Percentiles rank a stretch among this genome's conserved stretches.
Conservation (phyloP, 805 yeast species). For the Candida gorgasii region DNA sequence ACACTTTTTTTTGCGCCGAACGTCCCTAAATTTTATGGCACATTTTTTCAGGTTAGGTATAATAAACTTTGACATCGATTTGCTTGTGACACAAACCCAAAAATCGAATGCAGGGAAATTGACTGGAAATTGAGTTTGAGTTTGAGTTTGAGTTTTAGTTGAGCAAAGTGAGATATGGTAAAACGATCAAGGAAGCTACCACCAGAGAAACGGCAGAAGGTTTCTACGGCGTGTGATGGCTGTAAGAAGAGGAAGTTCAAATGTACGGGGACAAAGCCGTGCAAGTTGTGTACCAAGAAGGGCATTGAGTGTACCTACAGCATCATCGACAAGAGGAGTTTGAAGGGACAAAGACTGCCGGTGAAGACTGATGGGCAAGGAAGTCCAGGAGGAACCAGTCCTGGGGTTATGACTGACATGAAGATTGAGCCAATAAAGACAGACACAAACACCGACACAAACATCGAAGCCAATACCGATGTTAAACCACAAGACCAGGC, state of each 20-base stretch:
- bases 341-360: constrained; percentile 19
- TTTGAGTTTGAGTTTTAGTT: too few relatives aligned
- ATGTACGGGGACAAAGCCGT: constrained; percentile 25
- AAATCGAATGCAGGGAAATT: too few relatives aligned
- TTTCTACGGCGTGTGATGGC: constrained; percentile 28
- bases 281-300: constrained; percentile 20
- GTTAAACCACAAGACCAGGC: too few relatives aligned
- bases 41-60: too few relatives aligned
- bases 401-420: too few relatives aligned
- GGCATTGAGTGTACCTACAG: constrained; percentile 23
- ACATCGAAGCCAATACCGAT: too few relatives aligned
- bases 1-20: constrained; percentile 8
- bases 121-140: too few relatives aligned
- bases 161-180: constrained; percentile 2
- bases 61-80: too few relatives aligned
- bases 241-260: constrained; percentile 24
- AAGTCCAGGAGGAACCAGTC: too few relatives aligned
- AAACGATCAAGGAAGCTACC: constrained; percentile 18
- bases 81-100: too few relatives aligned
- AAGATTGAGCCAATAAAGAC: too few relatives aligned
- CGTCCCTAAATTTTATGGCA: neutral
- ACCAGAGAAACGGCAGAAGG: constrained; percentile 25
- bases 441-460: too few relatives aligned
- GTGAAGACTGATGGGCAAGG: neutral
- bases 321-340: constrained; percentile 23